Evolutionary conservation across 2,329 filamentous ascomycete species (phyloP), one percentile per base, ranked within the genome.

Genomic region (Colletotrichum caudatum): DNA sequence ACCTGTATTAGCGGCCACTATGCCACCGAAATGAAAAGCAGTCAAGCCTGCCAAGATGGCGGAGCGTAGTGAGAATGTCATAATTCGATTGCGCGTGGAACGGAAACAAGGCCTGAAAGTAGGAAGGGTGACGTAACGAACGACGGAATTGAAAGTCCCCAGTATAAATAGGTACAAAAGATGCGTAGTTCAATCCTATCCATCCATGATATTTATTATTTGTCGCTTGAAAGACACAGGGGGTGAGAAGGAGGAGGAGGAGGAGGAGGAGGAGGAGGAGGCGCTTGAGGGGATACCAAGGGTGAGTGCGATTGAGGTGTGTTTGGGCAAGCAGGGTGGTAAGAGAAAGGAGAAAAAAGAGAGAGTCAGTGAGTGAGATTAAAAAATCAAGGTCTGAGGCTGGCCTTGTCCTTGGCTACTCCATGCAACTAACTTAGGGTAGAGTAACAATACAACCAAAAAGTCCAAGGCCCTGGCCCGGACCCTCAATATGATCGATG

Each of bases 1-100:
- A 20, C 59, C 59, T 1, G 50, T 14, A 16, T 60, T 65, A n/a
- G 69, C 69, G n/a, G 37, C 46, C 14, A 29, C 65, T 5, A 26
- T 29, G 18, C 69, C 69, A 37, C 14, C 14, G 20, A 72, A 60
- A 11, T 56, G 39, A 33, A 69, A 60, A 16, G n/a, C 11, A 23
- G 59, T n/a, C 54, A 72, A 48, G 20, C 64, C 12, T 14, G 54
- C 59, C 37, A 64, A 37, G 39, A 64, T 8, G 20, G 48, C 18
- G 18, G 29, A 54, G 4, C 14, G 56, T 11, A 69, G 46, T 4
- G 46, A 16, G 23, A 53, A 60, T 50, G 48, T 48, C 69, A 72
- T 72, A 23, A 18, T 69, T 41, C 20, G n/a, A 18, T 18, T 23
- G 23, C 41, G 56, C 37, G 63, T 46, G 54, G 41, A n/a, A 37